These are phyloP conservation scores for Fusarium camptoceras DNA, from an alignment of 2,329 filamentous ascomycete species.

Conservation along the genomic window DNA sequence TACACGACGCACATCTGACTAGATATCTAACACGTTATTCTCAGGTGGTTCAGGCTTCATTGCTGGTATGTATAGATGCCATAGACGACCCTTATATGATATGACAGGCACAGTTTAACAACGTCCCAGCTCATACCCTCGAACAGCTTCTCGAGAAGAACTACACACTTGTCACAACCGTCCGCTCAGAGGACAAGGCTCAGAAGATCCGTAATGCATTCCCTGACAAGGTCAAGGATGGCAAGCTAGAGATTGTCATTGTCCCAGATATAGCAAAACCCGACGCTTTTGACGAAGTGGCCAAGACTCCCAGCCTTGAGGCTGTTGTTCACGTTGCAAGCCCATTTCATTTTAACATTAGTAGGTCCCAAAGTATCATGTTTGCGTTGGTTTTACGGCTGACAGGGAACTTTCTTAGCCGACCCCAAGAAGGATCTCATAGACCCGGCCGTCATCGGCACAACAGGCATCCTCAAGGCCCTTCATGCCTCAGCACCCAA, in stretches of 20 bases:
- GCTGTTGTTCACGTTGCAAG: constrained; percentile 71
- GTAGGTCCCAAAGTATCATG: constrained; percentile 38
- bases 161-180: constrained; percentile 67
- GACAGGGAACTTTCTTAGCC: constrained; percentile 36
- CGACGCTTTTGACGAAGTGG: constrained; percentile 77
- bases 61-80: constrained; percentile 45
- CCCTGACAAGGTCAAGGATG: constrained; percentile 52
- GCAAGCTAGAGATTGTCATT: constrained; percentile 65
- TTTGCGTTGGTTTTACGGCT: too few relatives aligned
- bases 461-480: constrained; percentile 77
- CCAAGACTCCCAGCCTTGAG: constrained; percentile 62
- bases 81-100: background rate
- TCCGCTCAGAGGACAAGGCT: constrained; percentile 66
- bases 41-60: constrained; percentile 53
- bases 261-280: constrained; percentile 82
- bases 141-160: constrained; percentile 64
- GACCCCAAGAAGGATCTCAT: constrained; percentile 66
- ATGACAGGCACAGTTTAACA: background rate
- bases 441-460: constrained; percentile 68
- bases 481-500: constrained; percentile 67
- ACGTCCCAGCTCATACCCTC: constrained; percentile 62
- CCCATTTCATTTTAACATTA: constrained; percentile 67
- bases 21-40: constrained; percentile 16
- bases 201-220: constrained; percentile 63
- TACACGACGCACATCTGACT: background rate